These are phyloP conservation scores for Colletotrichum noveboracense DNA, from an alignment of 2,329 filamentous ascomycete species.

Conservation along the genomic window DNA sequence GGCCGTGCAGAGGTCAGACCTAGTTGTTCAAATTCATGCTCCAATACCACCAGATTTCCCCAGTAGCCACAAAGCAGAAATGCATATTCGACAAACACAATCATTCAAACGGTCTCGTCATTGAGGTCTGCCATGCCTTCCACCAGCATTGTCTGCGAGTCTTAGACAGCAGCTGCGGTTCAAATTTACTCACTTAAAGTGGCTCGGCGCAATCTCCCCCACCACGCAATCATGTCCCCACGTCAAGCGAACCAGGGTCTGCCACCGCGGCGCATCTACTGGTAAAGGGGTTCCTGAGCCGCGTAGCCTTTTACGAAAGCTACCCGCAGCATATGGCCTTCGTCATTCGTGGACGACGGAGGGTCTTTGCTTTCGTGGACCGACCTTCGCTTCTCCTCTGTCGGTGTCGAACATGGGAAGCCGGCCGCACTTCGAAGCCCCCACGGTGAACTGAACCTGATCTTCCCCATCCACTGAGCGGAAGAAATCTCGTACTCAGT, in stretches of 20 bases:
- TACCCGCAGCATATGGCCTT: background rate
- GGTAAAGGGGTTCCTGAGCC: conserved; percentile 14
- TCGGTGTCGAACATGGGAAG: conserved; percentile 1
- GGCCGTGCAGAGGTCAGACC: background rate
- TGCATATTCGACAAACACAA: background rate
- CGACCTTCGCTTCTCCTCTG: background rate
- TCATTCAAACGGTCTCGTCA: background rate
- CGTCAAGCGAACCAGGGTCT: conserved; percentile 11
- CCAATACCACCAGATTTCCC: background rate
- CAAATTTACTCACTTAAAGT: conserved; percentile 1
- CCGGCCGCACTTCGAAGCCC: background rate
- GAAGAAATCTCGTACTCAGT: background rate
- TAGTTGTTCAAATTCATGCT: background rate
- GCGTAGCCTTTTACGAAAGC: background rate
- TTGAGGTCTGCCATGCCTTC: background rate
- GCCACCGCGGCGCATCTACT: background rate
- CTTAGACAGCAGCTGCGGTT: background rate
- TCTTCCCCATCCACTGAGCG: background rate
- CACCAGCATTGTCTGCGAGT: background rate
- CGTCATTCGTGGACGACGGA: background rate
- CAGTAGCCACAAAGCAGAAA: background rate
- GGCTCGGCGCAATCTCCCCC: conserved; percentile 15
- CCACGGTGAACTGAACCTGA: background rate
- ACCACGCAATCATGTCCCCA: conserved; percentile 8
- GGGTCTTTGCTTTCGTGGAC: background rate